Evolutionary conservation across 2,329 filamentous ascomycete genomes (phyloP).

Genomic region (Penicillium expansum): DNA sequence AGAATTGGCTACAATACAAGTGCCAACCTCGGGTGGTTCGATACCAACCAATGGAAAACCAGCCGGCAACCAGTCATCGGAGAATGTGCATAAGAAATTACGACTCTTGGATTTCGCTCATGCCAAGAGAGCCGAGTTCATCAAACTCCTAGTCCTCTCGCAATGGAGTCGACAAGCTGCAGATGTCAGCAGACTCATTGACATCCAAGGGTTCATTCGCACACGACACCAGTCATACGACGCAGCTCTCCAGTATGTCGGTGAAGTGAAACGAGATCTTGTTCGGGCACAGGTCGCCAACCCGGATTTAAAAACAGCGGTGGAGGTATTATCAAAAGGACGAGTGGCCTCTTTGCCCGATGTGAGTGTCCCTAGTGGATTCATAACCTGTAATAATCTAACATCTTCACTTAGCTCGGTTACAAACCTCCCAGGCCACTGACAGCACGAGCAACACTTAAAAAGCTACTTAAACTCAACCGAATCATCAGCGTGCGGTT

Average conservation of each 20-base stretch:
- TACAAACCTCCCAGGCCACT: conserved; percentile 74
- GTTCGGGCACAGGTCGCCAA: conserved; percentile 74
- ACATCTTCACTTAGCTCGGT: conserved; percentile 54
- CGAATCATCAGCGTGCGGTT: conserved; percentile 77
- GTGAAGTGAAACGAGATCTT: conserved; percentile 71
- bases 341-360: conserved; percentile 76
- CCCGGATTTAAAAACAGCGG: conserved; percentile 84
- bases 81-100: conserved; percentile 74
- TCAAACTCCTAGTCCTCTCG: conserved; percentile 85
- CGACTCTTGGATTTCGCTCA: conserved; percentile 74
- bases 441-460: conserved; percentile 67
- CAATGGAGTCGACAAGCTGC: conserved; percentile 82
- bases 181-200: conserved; percentile 82
- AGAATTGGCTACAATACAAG: conserved; percentile 66
- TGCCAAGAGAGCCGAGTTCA: conserved; percentile 78
- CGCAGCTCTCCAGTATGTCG: conserved; percentile 60
- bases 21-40: conserved; percentile 40
- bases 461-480: conserved; percentile 76
- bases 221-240: conserved; percentile 61
- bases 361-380: conserved; percentile 48
- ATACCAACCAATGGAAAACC: conserved; percentile 28
- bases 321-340: conserved; percentile 78
- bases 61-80: conserved; percentile 41
- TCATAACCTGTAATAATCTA: conserved; percentile 15
- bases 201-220: conserved; percentile 74